These are phyloP conservation scores for Liriodendron chinense DNA, from an alignment of 164 flowering plant species.

Conservation along the genomic window DNA sequence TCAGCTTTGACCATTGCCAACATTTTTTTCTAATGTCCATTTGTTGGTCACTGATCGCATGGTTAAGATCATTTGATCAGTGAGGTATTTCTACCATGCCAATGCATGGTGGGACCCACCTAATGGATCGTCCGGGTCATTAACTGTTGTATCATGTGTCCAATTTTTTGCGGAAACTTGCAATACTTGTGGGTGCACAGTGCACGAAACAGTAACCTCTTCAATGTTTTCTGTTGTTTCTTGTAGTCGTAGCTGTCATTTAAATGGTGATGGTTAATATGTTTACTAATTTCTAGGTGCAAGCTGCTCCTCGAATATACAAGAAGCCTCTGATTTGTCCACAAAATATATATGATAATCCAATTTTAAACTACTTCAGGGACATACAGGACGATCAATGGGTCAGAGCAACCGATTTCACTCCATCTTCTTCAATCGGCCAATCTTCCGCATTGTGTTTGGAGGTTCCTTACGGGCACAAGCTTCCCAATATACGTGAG, in stretches of 20 bases:
- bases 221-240: not conserved
- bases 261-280: conserved; percentile 2
- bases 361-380: conserved; percentile 38
- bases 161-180: no score
- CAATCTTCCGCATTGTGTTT: conserved; percentile 77
- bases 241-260: not conserved
- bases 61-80: no score
- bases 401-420: conserved; percentile 72
- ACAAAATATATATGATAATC: conserved; percentile 16
- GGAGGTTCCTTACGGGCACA: conserved; percentile 42
- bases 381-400: conserved; percentile 56
- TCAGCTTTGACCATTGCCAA: no score
- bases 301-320: conserved; percentile 66
- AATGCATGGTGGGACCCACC: no score
- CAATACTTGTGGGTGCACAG: no score
- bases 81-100: no score
- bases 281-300: conserved; percentile 32
- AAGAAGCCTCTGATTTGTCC: conserved; percentile 30
- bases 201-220: not conserved
- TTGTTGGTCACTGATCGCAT: no score
- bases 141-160: no score
- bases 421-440: conserved; percentile 52
- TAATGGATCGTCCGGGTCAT: no score
- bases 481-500: conserved; percentile 47
- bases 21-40: no score